Evolutionary conservation across 345 rosid species (phyloP).

Genomic region (Syzygium oleosum): DNA sequence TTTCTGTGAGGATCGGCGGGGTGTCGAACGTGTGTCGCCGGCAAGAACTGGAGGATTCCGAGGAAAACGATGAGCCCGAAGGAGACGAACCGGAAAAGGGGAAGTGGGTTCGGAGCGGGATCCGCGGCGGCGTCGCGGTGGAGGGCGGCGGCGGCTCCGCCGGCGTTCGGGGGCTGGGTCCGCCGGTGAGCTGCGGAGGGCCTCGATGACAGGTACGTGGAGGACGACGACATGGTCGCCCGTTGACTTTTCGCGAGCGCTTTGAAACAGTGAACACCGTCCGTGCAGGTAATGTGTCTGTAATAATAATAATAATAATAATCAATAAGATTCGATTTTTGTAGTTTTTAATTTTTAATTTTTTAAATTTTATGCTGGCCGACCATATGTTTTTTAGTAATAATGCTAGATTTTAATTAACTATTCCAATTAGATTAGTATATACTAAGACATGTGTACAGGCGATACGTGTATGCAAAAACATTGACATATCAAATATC

Average conservation of each 20-base stretch:
- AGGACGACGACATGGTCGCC: neutral
- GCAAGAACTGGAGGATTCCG: slow-evolving; percentile 23
- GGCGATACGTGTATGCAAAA: neutral
- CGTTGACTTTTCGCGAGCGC: neutral
- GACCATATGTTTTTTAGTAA: neutral
- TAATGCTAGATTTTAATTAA: neutral
- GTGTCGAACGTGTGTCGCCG: slow-evolving; percentile 36
- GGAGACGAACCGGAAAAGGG: slow-evolving; percentile 12
- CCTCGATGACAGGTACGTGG: neutral
- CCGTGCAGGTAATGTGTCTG: neutral
- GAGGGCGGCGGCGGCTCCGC: neutral
- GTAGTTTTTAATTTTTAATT: neutral
- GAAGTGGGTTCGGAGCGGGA: slow-evolving; percentile 12
- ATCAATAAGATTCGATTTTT: neutral
- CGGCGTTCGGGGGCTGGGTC: neutral
- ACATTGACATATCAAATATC: neutral
- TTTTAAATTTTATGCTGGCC: neutral
- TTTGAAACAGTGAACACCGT: neutral
- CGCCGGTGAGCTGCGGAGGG: neutral
- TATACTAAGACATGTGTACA: fast-evolving
- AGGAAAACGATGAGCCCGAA: slow-evolving; percentile 15
- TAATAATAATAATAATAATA: neutral
- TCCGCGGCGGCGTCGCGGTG: neutral
- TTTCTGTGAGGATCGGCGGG: slow-evolving; percentile 24
- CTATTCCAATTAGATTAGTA: neutral